These are phyloP conservation scores for Kingdonia uniflora DNA, from an alignment of 164 flowering plant genomes.

Conservation along the genomic window DNA sequence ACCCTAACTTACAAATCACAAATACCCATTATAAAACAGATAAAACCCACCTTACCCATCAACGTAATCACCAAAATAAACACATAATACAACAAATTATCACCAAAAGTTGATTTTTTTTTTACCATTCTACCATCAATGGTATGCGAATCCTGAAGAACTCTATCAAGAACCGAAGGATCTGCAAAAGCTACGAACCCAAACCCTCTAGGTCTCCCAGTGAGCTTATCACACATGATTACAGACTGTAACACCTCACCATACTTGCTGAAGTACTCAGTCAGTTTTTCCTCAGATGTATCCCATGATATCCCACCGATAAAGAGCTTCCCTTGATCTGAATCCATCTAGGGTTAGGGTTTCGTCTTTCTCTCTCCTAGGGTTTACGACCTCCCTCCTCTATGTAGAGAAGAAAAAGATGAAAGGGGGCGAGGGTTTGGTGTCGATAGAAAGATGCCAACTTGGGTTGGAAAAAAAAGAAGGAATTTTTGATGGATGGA, in stretches of 20 bases:
- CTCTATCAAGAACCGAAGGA: conserved; percentile 58
- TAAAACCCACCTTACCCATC: no score
- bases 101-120: not conserved
- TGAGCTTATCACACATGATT: conserved; percentile 69
- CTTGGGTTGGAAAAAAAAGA: no score
- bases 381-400: no score
- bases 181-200: conserved; percentile 71
- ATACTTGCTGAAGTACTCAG: conserved; percentile 63
- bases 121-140: conserved; percentile 81
- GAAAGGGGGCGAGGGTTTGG: conserved; percentile 1
- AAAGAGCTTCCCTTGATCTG: conserved; percentile 93
- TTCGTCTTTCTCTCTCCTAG: no score
- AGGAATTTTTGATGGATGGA: no score
- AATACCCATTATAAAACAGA: no score
- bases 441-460: no score
- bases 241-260: conserved; percentile 75
- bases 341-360: conserved; percentile 43
- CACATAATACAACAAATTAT: not conserved
- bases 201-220: conserved; percentile 62
- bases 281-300: conserved; percentile 68
- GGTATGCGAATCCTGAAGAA: conserved; percentile 77
- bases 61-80: no score
- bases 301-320: conserved; percentile 99
- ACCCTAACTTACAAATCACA: no score
- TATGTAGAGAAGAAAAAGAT: not conserved